Evolutionary conservation across 208 protist species (phyloP), one percentile per base, ranked within the genome.

Genomic region (Tritrichomonas musculus): DNA sequence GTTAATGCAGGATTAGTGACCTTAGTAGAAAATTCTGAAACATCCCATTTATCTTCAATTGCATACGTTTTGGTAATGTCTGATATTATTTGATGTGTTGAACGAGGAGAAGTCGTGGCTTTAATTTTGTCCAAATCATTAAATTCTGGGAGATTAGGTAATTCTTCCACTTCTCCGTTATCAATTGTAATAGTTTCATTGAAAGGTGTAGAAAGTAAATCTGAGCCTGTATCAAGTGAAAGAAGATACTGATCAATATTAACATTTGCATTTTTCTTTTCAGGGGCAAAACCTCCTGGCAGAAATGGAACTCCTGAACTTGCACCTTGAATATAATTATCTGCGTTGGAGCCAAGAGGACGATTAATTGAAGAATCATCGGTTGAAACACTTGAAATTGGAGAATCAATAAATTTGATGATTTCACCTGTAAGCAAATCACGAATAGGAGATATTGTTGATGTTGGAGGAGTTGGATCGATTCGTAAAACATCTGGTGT

Each of bases 391-490:
- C 47, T 57, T 57, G 77, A 44, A 57, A 88, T 88, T 88, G 77
- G 44, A 57, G 27, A 33, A 88, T 88, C 77, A 57, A 25, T 20
- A 50, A 39, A 88, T 39, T 17, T 20, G 33, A 33, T 22, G 36
- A 88, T 88, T 88, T 88, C 77, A 39, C 77, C 77, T 14, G 77
- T 88, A 57, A 88, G 4, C 11, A 88, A 17, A 57, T 88, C 30
- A 27, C 77, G 33, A 22, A 55, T 49, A 57, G 77, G 77, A 33
- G 33, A 41, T 39, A 88, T 55, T 17, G 39, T 88, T 36, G 41
- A 57, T 57, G 77, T 88, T 88, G 77, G 77, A 17, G 77, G 41
- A 39, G 77, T 88, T 88, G 47, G 44, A 57, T 88, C 77, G 47
- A 60, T 44, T 88, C 77, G 53, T 33, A 88, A 36, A 57, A 88